Percentiles rank a stretch among this genome's conserved stretches.
Conservation (phyloP, 352 stramenopile species). For the Plasmopara muralis region DNA sequence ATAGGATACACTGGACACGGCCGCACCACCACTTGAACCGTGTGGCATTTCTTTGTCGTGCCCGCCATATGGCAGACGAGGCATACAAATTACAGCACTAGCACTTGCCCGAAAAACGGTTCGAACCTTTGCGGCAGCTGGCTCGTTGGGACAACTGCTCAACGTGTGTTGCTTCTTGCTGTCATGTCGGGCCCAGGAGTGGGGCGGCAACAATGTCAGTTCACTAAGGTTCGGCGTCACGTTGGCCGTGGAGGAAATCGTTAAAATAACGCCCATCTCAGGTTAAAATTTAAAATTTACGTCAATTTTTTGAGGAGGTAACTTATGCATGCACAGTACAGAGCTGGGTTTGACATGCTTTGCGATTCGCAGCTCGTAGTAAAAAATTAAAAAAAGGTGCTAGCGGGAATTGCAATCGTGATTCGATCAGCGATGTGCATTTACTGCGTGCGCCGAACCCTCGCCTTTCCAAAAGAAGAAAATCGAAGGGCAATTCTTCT, state of each 20-base stretch:
- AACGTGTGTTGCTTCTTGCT: too few relatives aligned
- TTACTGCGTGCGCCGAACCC: background rate
- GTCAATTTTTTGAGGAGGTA: background rate
- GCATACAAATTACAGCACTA: slow-evolving; percentile 10
- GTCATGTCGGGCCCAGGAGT: background rate
- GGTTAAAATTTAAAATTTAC: background rate
- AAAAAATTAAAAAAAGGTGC: background rate
- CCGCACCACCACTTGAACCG: slow-evolving; percentile 9
- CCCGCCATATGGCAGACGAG: slow-evolving; percentile 3
- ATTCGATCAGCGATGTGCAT: background rate
- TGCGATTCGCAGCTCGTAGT: background rate
- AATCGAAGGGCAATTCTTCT: background rate
- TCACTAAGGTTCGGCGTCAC: background rate
- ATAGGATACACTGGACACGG: slow-evolving; percentile 1
- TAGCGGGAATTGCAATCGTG: background rate
- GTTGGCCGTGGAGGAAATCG: background rate
- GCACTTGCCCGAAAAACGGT: slow-evolving; percentile 9
- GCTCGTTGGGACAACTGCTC: background rate
- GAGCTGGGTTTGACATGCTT: background rate
- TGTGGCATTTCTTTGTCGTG: slow-evolving; percentile 10
- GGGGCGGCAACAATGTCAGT: background rate
- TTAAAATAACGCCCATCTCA: background rate
- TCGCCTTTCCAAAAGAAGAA: background rate
- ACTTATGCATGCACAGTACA: background rate
- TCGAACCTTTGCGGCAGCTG: background rate